Evolutionary conservation across 208 protist species (phyloP).

Genomic region (Crithidia mellificae): DNA sequence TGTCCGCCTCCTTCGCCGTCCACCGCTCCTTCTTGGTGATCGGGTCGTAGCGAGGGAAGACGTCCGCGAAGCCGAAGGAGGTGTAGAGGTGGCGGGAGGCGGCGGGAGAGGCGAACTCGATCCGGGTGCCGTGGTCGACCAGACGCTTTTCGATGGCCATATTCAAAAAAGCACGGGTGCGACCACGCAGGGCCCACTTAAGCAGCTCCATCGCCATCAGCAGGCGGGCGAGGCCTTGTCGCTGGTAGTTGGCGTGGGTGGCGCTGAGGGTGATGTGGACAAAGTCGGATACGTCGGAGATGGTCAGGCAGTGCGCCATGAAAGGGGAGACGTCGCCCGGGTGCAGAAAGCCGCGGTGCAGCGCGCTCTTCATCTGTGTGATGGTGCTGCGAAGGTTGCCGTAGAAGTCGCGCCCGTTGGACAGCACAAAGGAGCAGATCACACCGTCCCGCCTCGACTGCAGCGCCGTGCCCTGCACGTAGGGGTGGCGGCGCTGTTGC

Average conservation of each 20-base stretch:
- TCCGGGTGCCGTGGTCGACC: slow-evolving; percentile 54
- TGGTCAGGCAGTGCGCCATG: slow-evolving; percentile 56
- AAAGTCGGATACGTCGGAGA: slow-evolving; percentile 76
- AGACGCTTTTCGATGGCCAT: slow-evolving; percentile 87
- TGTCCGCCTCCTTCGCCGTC: slow-evolving; percentile 80
- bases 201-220: slow-evolving; percentile 77
- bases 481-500: slow-evolving; percentile 45
- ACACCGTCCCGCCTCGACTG: slow-evolving; percentile 3
- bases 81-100: slow-evolving; percentile 72
- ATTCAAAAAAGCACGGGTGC: slow-evolving; percentile 71
- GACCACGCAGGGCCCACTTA: slow-evolving; percentile 79
- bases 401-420: slow-evolving; percentile 85
- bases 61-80: slow-evolving; percentile 73
- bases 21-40: slow-evolving; percentile 65
- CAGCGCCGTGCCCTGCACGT: slow-evolving; percentile 74
- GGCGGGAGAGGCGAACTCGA: slow-evolving; percentile 62
- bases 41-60: slow-evolving; percentile 75
- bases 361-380: slow-evolving; percentile 71
- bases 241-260: slow-evolving; percentile 62
- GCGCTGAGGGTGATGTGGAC: slow-evolving; percentile 86
- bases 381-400: slow-evolving; percentile 74
- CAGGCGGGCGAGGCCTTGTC: slow-evolving; percentile 57
- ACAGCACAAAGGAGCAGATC: slow-evolving; percentile 69
- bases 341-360: slow-evolving; percentile 51
- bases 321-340: slow-evolving; percentile 33